A percentile compares a stretch with the other conserved stretches of the same genome.
phyloP scores from a whole-genome alignment of 2,329 filamentous ascomycete species.

The Sphaerulina musiva region DNA sequence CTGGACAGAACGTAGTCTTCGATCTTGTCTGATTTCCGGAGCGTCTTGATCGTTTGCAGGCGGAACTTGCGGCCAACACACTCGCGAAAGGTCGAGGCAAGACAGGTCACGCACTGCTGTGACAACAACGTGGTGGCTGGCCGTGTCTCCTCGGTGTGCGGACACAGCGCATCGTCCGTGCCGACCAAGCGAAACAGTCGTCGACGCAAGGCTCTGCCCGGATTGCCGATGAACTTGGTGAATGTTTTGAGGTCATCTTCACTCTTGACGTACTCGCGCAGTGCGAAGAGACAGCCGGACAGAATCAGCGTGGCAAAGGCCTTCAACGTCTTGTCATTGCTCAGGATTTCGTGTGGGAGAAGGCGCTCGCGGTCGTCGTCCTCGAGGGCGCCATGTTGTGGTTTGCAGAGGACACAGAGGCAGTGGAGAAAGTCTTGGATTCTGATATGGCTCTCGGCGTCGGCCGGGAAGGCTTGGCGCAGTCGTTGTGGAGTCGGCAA shows the following conservation, averaged over 20 bases:
- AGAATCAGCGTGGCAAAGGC: constrained; percentile 6
- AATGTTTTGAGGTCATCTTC: not conserved
- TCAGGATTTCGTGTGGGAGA: not conserved
- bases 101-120: not conserved
- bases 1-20: not conserved
- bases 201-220: too few species aligned
- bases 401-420: not conserved
- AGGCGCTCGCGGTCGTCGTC: not conserved
- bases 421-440: constrained; percentile 1
- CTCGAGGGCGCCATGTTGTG: not conserved
- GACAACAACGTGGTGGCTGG: not conserved
- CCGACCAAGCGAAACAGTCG: too few species aligned
- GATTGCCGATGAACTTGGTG: too few species aligned
- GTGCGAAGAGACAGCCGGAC: constrained; percentile 7
- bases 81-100: not conserved
- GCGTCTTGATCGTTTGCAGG: not conserved
- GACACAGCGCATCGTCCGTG: too few species aligned
- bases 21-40: not conserved
- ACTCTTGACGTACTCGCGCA: not conserved
- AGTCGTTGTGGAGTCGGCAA: constrained; percentile 1
- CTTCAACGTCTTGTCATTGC: constrained; percentile 6
- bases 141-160: too few species aligned
- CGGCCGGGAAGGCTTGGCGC: constrained; percentile 1
- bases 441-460: not conserved
- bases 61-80: not conserved